A percentile compares a stretch with the other conserved stretches of the same genome.
Conservation (phyloP, 257 asterid genomes). For the Salvia rosmarinus region DNA sequence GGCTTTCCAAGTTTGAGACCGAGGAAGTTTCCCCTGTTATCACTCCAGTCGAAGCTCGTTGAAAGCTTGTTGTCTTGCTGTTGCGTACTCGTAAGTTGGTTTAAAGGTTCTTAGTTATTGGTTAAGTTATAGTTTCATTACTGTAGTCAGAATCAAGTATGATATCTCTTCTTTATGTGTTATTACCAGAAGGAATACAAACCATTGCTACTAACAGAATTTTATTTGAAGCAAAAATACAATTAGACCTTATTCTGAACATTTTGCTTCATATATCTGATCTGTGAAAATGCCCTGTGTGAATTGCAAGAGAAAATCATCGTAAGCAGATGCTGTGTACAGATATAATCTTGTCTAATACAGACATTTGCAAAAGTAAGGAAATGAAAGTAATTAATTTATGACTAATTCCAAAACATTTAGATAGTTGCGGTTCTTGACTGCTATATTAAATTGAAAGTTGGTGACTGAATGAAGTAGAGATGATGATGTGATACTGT, state of each 20-base stretch:
- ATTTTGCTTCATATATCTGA: background rate
- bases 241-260: background rate
- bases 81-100: constrained; percentile 2
- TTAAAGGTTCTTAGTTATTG: background rate
- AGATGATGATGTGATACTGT: background rate
- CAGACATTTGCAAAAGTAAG: background rate
- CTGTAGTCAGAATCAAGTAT: constrained; percentile 12
- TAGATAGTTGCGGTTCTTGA: constrained; percentile 44
- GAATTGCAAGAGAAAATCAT: background rate
- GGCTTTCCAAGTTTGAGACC: constrained; percentile 46
- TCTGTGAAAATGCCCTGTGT: background rate
- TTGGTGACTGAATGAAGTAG: background rate
- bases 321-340: background rate
- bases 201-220: background rate
- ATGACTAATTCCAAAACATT: constrained; percentile 9
- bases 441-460: background rate
- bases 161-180: background rate
- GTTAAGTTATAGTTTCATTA: background rate
- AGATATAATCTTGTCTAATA: background rate
- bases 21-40: constrained; percentile 53
- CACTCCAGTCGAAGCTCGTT: constrained; percentile 58
- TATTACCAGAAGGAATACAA: background rate
- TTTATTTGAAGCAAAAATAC: background rate
- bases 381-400: background rate
- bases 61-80: constrained; percentile 16